Base-by-base conservation (phyloP, 768 basidiomycete species). In the Lactarius indigo region DNA sequence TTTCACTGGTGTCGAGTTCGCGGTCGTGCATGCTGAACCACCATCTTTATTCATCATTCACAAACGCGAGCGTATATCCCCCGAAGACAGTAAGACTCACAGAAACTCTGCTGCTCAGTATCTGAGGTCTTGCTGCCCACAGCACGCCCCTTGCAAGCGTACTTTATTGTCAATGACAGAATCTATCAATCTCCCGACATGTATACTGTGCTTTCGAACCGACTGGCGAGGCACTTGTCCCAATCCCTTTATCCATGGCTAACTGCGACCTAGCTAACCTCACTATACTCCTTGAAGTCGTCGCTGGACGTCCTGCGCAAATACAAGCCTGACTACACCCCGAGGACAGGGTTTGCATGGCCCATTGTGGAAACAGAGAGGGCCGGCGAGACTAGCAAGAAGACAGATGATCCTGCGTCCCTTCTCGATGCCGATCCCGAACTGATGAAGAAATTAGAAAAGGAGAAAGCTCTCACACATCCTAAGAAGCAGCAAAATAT, bases 131-230 rank as follows among this genome's bases (percentile, higher is more conserved):
- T 62, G 33, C 54, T 26, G n/a, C 33, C 57, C 30, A 37, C n/a
- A 74, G 94, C 89, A 57, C 83, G 82, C 66, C 88, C 92, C 4
- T 77, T 94, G 66, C 90, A 89, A 20, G 89, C 87, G 10, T 96
- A 94, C 76, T 96, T 94, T 74, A 86, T 96, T 73, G 84, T 93
- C 79, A 89, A 94, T 77, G 91, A 90, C 74, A 87, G 91, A 68
- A 92, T 95, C 69, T 95, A 95, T 74, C 91, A 92, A 74, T 86
- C 91, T 0, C 94, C 94, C 12, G 89, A 92, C 70, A 79, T 95
- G 39, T 94, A 95, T 73, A 87, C 87, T 12, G 82, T 96, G 2
- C 79, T 96, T 50, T 92, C 92, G 59, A 92, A 92, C 72, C 87
- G 94, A 70, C 78, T 96, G 72, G 93, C 93, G 74, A 72, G 82